Evolutionary conservation across 306 rosid species (phyloP).

Genomic region (Quercus cerris): DNA sequence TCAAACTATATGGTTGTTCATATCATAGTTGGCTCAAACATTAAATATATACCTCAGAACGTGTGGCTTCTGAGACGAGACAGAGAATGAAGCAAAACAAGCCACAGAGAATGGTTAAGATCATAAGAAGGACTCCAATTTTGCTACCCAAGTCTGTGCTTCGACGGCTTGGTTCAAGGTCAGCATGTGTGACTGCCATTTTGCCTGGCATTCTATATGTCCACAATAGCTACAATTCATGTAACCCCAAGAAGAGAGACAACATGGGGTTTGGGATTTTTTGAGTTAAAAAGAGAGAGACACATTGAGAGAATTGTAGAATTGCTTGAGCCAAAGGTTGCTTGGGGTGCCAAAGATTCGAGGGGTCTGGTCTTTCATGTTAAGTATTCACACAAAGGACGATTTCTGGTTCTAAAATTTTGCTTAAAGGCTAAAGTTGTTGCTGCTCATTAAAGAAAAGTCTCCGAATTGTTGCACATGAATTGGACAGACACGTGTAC

Average conservation of each 20-base stretch:
- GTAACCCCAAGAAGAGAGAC: not conserved
- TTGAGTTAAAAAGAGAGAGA: slow-evolving; percentile 16
- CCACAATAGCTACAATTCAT: slow-evolving; percentile 14
- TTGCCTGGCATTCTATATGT: slow-evolving; percentile 26
- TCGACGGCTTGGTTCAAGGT: slow-evolving; percentile 64
- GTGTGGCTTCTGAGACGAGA: slow-evolving; percentile 84
- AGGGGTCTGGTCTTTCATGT: slow-evolving; percentile 28
- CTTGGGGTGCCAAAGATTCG: slow-evolving; percentile 73
- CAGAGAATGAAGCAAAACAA: slow-evolving; percentile 75
- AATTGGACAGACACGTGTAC: slow-evolving; percentile 29
- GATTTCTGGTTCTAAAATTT: slow-evolving; percentile 30
- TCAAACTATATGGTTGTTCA: not conserved
- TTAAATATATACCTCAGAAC: slow-evolving; percentile 62
- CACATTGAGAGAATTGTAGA: slow-evolving; percentile 34
- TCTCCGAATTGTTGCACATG: slow-evolving; percentile 4
- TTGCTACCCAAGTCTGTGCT: slow-evolving; percentile 64
- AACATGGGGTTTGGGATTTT: slow-evolving; percentile 10
- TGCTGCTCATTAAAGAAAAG: slow-evolving; percentile 21
- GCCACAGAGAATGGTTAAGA: slow-evolving; percentile 68
- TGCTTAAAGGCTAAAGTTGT: slow-evolving; percentile 12
- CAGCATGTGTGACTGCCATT: slow-evolving; percentile 88
- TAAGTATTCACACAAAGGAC: slow-evolving; percentile 32
- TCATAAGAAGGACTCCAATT: slow-evolving; percentile 53
- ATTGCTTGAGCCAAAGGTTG: slow-evolving; percentile 92
- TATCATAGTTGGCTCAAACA: not conserved